phyloP scores from a whole-genome alignment of 305 asterid genomes.

The Fraxinus floribunda region DNA sequence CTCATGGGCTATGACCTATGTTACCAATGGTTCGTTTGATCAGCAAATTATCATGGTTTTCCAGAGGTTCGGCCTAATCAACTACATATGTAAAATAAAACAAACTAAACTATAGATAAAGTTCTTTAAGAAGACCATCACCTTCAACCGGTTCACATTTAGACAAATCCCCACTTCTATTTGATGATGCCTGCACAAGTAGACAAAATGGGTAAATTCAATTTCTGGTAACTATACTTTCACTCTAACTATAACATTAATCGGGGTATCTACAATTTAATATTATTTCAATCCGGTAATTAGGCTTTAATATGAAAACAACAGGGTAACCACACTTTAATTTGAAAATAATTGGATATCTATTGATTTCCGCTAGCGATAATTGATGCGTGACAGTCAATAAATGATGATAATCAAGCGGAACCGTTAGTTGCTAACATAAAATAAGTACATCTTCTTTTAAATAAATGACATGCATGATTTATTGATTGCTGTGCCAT shows the following conservation, averaged over 20 bases:
- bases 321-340: neutral
- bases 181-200: slow-evolving; percentile 67
- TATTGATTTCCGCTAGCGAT: neutral
- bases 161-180: slow-evolving; percentile 56
- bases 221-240: neutral
- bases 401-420: neutral
- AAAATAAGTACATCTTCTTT: neutral
- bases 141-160: slow-evolving; percentile 65
- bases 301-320: neutral
- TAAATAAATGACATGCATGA: neutral
- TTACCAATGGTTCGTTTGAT: neutral
- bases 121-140: slow-evolving; percentile 27
- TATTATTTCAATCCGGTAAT: neutral
- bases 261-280: neutral
- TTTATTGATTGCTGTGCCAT: neutral
- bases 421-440: neutral
- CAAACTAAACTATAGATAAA: neutral
- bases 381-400: neutral
- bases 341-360: neutral
- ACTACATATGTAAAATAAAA: neutral
- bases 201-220: slow-evolving; percentile 8
- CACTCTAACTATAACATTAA: neutral
- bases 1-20: neutral
- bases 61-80: neutral
- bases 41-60: neutral